These are phyloP conservation scores for Haematococcus sp. DNA, from an alignment of 139 green algal species.

Conservation along the genomic window DNA sequence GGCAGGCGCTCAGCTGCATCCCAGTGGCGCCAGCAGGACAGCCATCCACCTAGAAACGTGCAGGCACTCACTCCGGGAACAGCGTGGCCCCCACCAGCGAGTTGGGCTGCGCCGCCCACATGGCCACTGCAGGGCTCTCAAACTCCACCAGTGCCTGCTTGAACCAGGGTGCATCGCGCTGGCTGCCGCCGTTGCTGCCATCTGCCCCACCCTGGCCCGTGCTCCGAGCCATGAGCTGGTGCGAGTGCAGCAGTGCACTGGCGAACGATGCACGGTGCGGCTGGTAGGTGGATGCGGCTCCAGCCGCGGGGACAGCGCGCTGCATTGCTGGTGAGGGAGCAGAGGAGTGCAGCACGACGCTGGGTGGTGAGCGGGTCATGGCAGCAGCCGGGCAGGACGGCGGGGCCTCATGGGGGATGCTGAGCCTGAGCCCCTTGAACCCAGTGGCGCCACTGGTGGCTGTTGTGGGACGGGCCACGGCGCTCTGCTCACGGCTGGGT, in stretches of 20 bases:
- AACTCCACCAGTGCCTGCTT: slow-evolving; percentile 13
- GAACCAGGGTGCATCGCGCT: background rate
- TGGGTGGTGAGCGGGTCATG: too few relatives aligned
- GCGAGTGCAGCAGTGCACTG: background rate
- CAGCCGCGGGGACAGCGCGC: too few relatives aligned
- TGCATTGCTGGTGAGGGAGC: background rate
- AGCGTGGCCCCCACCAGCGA: slow-evolving; percentile 8
- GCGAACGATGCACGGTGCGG: background rate
- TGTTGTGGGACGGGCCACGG: too few relatives aligned
- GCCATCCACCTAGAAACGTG: too few relatives aligned
- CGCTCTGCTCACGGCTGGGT: too few relatives aligned
- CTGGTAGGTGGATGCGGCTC: background rate
- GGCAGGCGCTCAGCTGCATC: background rate
- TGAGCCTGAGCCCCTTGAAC: too few relatives aligned
- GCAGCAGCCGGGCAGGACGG: too few relatives aligned
- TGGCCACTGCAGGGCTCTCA: slow-evolving; percentile 17
- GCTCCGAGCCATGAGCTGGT: too few relatives aligned
- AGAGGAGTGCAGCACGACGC: too few relatives aligned
- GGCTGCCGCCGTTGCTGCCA: background rate
- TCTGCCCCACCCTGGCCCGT: background rate
- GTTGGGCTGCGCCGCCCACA: slow-evolving; percentile 26
- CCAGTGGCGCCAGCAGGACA: too few relatives aligned
- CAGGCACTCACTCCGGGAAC: slow-evolving; percentile 19
- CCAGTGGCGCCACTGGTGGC: too few relatives aligned
- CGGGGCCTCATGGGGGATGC: too few relatives aligned